These are phyloP conservation scores for Nigrospora sphaerica DNA, from an alignment of 2,329 filamentous ascomycete genomes.

Conservation along the genomic window DNA sequence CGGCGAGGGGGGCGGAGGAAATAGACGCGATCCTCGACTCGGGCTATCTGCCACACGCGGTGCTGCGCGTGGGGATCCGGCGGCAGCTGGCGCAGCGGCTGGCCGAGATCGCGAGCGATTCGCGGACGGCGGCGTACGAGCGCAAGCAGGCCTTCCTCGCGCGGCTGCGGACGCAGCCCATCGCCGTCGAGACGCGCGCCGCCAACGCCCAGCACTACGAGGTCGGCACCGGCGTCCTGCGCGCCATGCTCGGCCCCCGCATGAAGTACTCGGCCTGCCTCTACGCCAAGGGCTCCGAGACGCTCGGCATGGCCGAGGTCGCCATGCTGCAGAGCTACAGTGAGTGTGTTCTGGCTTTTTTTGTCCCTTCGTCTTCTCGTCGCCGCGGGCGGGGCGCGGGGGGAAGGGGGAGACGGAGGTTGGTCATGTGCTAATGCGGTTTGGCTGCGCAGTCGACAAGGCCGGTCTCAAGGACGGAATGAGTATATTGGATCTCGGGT, in stretches of 20 bases:
- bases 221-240: conserved; percentile 58
- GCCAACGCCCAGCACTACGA: conserved; percentile 70
- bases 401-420: neutral
- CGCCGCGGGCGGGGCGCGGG: neutral
- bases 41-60: conserved; percentile 55
- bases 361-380: neutral
- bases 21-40: conserved; percentile 43
- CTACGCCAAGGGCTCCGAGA: conserved; percentile 56
- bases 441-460: conserved; percentile 35
- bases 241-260: conserved; percentile 54
- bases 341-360: neutral
- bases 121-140: conserved; percentile 43
- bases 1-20: too few relatives aligned
- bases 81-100: conserved; percentile 58
- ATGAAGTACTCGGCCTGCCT: conserved; percentile 69
- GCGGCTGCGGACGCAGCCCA: conserved; percentile 50
- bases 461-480: conserved; percentile 53
- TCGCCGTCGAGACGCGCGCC: conserved; percentile 59
- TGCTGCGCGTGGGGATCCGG: conserved; percentile 60
- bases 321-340: conserved; percentile 56
- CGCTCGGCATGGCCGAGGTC: conserved; percentile 58
- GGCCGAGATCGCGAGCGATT: conserved; percentile 43
- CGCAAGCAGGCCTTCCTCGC: conserved; percentile 59
- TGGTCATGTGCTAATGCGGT: neutral
- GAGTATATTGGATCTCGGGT: conserved; percentile 57